Conservation (phyloP, 805 yeast genomes). For the Metschnikowia amazonensis region DNA sequence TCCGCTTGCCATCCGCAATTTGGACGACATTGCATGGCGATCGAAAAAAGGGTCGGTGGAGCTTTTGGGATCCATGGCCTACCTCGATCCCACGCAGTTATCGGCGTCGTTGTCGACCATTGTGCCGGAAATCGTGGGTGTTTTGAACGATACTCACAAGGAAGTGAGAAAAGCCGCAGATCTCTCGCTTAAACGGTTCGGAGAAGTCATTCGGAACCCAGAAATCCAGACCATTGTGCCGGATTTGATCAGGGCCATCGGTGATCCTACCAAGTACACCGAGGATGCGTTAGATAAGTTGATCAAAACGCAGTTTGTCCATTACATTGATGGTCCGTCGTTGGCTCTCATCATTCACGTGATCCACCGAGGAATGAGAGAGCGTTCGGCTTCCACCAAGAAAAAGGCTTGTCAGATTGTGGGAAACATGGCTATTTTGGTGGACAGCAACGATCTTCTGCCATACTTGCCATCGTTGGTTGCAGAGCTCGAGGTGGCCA, state of each 20-base stretch:
- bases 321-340: constrained; percentile 97
- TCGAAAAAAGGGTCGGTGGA: constrained; percentile 96
- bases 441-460: constrained; percentile 77
- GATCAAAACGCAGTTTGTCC: constrained; percentile 89
- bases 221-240: constrained; percentile 94
- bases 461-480: constrained; percentile 81
- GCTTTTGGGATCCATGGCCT: constrained; percentile 95
- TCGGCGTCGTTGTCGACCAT: constrained; percentile 84
- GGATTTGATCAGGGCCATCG: constrained; percentile 80
- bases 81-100: constrained; percentile 88
- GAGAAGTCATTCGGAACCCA: constrained; percentile 96
- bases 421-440: constrained; percentile 96
- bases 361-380: constrained; percentile 91
- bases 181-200: constrained; percentile 80
- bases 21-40: constrained; percentile 93
- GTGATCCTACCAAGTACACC: constrained; percentile 90
- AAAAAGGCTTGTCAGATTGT: constrained; percentile 96
- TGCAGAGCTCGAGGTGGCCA: constrained; percentile 81
- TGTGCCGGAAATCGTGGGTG: constrained; percentile 95
- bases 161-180: constrained; percentile 97
- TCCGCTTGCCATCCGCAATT: constrained; percentile 81
- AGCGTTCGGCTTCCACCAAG: constrained; percentile 89
- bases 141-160: constrained; percentile 89
- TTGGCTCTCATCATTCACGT: constrained; percentile 92
- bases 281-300: constrained; percentile 83